A percentile compares a stretch with the other conserved stretches of the same genome.
phyloP scores from a whole-genome alignment of 1,284 basidiomycete genomes.

The Xerocomus nothofagi region DNA sequence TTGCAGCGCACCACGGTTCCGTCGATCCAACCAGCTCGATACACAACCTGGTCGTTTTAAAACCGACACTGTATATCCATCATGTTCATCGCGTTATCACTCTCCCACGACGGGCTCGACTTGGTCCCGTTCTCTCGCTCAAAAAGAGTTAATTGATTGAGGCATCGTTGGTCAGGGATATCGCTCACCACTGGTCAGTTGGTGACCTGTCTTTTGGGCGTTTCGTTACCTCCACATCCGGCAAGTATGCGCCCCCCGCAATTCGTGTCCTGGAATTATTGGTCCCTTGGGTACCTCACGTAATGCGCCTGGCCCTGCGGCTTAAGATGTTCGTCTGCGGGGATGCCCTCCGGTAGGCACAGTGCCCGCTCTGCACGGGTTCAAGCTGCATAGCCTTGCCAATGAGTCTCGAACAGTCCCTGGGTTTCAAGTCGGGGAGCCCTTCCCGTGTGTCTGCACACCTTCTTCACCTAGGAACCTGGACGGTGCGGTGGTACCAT shows the following conservation, averaged over 20 bases:
- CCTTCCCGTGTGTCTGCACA: constrained; percentile 2
- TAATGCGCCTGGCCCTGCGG: not conserved
- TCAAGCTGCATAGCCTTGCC: not conserved
- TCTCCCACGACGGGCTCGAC: not conserved
- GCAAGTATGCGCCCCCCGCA: not conserved
- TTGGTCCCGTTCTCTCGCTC: not conserved
- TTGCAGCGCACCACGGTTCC: not conserved
- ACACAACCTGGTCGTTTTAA: not conserved
- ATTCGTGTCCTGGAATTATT: not conserved
- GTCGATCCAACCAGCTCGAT: constrained; percentile 6
- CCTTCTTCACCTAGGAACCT: not conserved
- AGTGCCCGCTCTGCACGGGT: not conserved
- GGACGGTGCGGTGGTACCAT: not conserved
- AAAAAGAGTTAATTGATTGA: not conserved
- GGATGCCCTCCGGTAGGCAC: not conserved
- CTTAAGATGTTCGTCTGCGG: not conserved
- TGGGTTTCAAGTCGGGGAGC: not conserved
- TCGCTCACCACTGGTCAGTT: not conserved
- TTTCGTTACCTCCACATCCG: not conserved
- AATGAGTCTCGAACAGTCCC: not conserved
- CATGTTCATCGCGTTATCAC: constrained; percentile 9
- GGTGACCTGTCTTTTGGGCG: not conserved
- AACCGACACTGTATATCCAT: not conserved
- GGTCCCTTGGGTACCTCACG: not conserved
- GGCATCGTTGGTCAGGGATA: not conserved